phyloP scores from a whole-genome alignment of 202 grass and related monocot genomes.

The Cymbopogon flexuosus region DNA sequence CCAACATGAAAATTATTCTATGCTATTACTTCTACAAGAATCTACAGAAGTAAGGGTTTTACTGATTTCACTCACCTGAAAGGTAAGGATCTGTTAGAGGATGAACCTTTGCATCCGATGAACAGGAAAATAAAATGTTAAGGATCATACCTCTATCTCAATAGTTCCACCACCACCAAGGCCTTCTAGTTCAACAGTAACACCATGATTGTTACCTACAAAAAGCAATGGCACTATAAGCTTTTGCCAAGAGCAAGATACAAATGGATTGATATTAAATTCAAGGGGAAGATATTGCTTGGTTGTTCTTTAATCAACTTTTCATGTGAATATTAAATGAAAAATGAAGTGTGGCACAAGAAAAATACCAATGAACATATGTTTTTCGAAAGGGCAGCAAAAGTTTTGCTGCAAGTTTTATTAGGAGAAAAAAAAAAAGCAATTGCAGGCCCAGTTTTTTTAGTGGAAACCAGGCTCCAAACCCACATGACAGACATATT shows the following conservation, averaged over 20 bases:
- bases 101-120: not conserved
- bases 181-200: constrained; percentile 64
- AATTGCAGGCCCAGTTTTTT: not conserved
- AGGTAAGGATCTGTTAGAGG: not conserved
- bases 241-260: constrained; percentile 5
- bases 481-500: not conserved
- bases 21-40: constrained; percentile 17
- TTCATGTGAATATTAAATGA: not conserved
- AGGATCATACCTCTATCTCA: constrained; percentile 64
- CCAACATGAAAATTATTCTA: constrained; percentile 9
- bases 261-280: constrained; percentile 9
- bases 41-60: not conserved
- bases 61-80: not conserved
- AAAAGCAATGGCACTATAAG: constrained; percentile 8
- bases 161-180: constrained; percentile 71
- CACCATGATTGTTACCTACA: constrained; percentile 64
- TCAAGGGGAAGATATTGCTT: not conserved
- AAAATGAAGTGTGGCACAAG: constrained; percentile 1
- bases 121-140: not conserved
- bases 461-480: not conserved
- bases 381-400: not conserved
- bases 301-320: not conserved
- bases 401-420: not conserved
- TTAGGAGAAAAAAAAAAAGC: not conserved
- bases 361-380: not conserved